Conservation (phyloP, 371 early-diverging fungal species). For the Lichtheimia ornata region DNA sequence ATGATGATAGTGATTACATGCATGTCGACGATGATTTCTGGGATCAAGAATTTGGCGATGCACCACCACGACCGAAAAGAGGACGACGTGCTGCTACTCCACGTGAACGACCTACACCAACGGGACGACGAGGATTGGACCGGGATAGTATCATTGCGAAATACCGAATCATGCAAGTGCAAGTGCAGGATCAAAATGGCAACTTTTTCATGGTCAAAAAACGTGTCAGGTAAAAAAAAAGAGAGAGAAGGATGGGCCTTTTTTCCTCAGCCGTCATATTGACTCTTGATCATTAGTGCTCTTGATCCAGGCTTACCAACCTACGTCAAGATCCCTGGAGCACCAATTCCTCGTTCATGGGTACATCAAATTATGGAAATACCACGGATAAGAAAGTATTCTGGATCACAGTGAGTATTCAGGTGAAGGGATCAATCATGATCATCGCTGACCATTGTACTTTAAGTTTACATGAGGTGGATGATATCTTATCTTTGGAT, state of each 20-base stretch:
- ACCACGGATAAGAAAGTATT: slow-evolving; percentile 16
- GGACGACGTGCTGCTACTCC: slow-evolving; percentile 26
- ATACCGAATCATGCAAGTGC: slow-evolving; percentile 85
- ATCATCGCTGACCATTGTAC: neutral
- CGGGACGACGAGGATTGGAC: slow-evolving; percentile 41
- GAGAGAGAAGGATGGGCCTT: neutral
- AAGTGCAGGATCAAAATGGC: slow-evolving; percentile 81
- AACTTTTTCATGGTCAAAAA: slow-evolving; percentile 81
- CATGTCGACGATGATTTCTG: slow-evolving; percentile 83
- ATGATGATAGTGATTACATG: slow-evolving; percentile 64
- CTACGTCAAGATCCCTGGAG: slow-evolving; percentile 84
- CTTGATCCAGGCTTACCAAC: slow-evolving; percentile 85
- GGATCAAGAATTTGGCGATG: slow-evolving; percentile 76
- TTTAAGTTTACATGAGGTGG: slow-evolving; percentile 36
- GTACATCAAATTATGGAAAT: slow-evolving; percentile 67
- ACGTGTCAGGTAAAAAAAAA: slow-evolving; percentile 67
- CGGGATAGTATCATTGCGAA: slow-evolving; percentile 71
- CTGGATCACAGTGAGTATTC: slow-evolving; percentile 8
- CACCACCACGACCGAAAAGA: slow-evolving; percentile 21
- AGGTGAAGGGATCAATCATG: neutral
- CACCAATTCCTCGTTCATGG: slow-evolving; percentile 85
- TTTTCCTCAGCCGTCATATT: neutral
- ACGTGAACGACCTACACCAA: slow-evolving; percentile 20
- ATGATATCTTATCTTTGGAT: slow-evolving; percentile 45
- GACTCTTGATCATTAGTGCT: slow-evolving; percentile 32